A percentile compares a stretch with the other conserved stretches of the same genome.
These are phyloP conservation scores for Ganoderma lucidum DNA, from an alignment of 1,284 basidiomycete genomes.

Conservation along the genomic window DNA sequence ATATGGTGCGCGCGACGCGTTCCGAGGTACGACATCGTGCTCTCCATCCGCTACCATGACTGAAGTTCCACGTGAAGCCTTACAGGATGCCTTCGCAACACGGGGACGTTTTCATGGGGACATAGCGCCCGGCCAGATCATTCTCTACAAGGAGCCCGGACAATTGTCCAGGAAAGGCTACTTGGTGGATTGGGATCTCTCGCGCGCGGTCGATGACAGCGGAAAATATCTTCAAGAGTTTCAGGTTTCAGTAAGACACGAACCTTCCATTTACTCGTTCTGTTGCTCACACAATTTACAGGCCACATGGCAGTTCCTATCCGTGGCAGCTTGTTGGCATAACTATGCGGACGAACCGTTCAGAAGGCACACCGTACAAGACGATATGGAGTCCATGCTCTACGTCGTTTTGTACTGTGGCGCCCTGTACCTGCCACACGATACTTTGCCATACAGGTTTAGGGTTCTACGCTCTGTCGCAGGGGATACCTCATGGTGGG, in stretches of 20 bases:
- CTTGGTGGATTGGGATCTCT: slow-evolving; percentile 26
- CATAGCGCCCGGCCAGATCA: slow-evolving; percentile 23
- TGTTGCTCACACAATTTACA: not conserved
- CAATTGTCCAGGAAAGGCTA: not conserved
- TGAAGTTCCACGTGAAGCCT: slow-evolving; percentile 8
- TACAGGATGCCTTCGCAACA: slow-evolving; percentile 10
- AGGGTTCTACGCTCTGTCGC: not conserved
- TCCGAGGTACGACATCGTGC: slow-evolving; percentile 10
- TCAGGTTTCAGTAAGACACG: not conserved
- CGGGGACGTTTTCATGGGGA: slow-evolving; percentile 19
- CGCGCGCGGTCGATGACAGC: not conserved
- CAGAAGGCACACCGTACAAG: slow-evolving; percentile 11
- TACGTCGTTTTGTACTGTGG: slow-evolving; percentile 23
- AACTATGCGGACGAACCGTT: not conserved
- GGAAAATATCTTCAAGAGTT: not conserved
- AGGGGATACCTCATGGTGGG: not conserved
- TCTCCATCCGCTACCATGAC: not conserved
- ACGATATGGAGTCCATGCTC: slow-evolving; percentile 24
- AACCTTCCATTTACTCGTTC: not conserved
- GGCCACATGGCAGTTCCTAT: slow-evolving; percentile 24
- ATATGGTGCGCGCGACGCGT: slow-evolving; percentile 8
- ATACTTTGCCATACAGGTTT: not conserved
- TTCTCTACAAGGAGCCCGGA: slow-evolving; percentile 12
- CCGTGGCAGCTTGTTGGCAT: not conserved
- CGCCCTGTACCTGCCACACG: slow-evolving; percentile 7